Evolutionary conservation across 2,329 filamentous ascomycete genomes (phyloP).

Genomic region (Xylariaceae sp.): DNA sequence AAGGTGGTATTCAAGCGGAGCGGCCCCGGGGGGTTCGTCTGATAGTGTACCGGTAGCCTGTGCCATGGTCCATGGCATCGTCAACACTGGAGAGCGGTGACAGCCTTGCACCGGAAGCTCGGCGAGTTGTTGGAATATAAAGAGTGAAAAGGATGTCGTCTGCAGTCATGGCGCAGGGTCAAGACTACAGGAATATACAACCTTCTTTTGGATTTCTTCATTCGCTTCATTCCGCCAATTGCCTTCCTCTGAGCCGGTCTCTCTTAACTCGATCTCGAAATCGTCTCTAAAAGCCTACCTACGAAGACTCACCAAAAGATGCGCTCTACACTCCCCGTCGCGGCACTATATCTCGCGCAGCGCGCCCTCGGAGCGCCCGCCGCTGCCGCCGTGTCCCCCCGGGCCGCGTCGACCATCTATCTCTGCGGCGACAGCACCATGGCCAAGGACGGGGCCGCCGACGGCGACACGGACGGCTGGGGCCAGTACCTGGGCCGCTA

Average conservation of each 20-base stretch:
- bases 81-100: background rate
- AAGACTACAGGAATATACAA: too few relatives aligned
- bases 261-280: background rate
- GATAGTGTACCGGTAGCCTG: too few relatives aligned
- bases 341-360: background rate
- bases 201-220: background rate
- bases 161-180: too few relatives aligned
- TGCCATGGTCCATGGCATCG: background rate
- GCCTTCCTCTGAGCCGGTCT: background rate
- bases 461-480: conserved; percentile 42
- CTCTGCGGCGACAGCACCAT: conserved; percentile 50
- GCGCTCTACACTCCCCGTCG: background rate
- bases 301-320: too few relatives aligned
- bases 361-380: background rate
- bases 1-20: background rate
- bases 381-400: conserved; percentile 9
- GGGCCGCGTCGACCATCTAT: conserved; percentile 33
- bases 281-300: background rate
- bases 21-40: background rate
- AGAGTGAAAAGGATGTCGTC: background rate
- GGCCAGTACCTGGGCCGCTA: conserved; percentile 51
- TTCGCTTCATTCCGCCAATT: background rate
- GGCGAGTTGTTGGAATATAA: background rate
- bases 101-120: background rate
- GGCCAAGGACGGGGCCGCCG: conserved; percentile 34